A percentile compares a stretch with the other conserved stretches of the same genome.
These are phyloP conservation scores for Cyberlindnera euphorbiae DNA, from an alignment of 805 yeast species.

Conservation along the genomic window DNA sequence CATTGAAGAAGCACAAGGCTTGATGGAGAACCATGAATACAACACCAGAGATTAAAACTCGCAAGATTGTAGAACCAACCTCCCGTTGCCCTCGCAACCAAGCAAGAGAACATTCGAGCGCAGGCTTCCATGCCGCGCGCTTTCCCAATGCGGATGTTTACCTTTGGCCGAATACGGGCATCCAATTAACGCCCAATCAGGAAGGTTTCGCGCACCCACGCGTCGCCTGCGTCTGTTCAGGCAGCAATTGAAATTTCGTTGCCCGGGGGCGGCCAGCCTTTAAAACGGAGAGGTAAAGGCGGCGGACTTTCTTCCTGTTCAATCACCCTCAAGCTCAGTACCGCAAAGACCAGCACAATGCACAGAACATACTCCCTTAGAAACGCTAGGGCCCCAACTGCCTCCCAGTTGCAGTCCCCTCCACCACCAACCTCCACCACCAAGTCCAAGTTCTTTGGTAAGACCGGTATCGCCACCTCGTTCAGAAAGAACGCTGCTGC, in stretches of 20 bases:
- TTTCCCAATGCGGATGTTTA: constrained; percentile 7
- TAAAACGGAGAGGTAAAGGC: too few relatives aligned
- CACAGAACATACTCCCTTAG: constrained; percentile 84
- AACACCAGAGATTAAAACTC: too few relatives aligned
- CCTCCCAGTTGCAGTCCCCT: constrained; percentile 73
- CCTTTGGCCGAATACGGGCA: constrained; percentile 2
- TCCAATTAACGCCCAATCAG: constrained; percentile 2
- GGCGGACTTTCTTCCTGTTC: too few relatives aligned
- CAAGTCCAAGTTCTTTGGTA: constrained; percentile 70
- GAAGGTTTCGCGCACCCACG: constrained; percentile 2
- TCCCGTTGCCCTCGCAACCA: too few relatives aligned
- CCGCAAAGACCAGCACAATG: constrained; percentile 47
- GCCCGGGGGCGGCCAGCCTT: neutral
- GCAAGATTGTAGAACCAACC: too few relatives aligned
- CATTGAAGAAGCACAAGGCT: constrained; percentile 16
- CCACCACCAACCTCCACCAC: constrained; percentile 80
- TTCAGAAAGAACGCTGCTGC: constrained; percentile 87
- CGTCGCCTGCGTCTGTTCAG: neutral
- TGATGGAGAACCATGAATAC: too few relatives aligned
- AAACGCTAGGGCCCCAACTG: constrained; percentile 76
- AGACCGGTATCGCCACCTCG: constrained; percentile 59
- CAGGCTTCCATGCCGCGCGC: too few relatives aligned
- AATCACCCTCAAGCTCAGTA: neutral
- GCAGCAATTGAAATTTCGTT: constrained; percentile 7
- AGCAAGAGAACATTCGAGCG: too few relatives aligned